Percentiles rank a stretch among this genome's conserved stretches.
Conservation (phyloP, 345 rosid genomes). For the Ceriops decandra region DNA sequence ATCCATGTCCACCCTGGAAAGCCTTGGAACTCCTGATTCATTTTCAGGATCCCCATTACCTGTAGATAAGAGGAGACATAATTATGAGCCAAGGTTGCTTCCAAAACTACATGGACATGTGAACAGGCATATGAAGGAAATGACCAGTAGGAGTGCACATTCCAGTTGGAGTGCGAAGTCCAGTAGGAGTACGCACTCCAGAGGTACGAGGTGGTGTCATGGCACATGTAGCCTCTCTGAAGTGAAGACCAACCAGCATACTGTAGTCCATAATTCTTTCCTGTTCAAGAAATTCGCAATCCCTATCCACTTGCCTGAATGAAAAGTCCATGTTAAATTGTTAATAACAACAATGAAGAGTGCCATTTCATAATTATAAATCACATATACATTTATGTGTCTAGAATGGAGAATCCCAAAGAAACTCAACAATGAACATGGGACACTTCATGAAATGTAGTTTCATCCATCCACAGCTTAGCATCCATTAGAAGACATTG, state of each 20-base stretch:
- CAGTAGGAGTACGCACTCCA: conserved; percentile 56
- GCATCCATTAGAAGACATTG: no score
- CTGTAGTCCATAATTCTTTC: conserved; percentile 98
- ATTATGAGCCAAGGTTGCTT: conserved; percentile 10
- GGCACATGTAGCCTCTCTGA: conserved; percentile 41
- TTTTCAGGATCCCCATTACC: conserved; percentile 40
- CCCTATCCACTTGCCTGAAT: conserved; percentile 91
- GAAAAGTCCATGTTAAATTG: not conserved
- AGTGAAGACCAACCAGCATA: conserved; percentile 85
- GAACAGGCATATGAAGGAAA: conserved; percentile 16
- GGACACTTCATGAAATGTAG: no score
- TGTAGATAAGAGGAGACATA: conserved; percentile 23
- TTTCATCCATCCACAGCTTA: no score
- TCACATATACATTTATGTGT: no score
- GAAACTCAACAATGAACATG: no score
- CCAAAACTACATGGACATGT: not conserved
- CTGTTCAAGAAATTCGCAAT: conserved; percentile 90
- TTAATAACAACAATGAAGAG: no score
- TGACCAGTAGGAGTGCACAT: conserved; percentile 29
- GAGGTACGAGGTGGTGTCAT: conserved; percentile 40
- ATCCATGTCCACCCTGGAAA: conserved; percentile 58
- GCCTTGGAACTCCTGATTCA: conserved; percentile 38
- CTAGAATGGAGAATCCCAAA: no score
- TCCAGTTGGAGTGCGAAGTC: conserved; percentile 23
- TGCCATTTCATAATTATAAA: no score